Percentiles rank a stretch among this genome's conserved stretches.
Conservation (phyloP, 2,329 filamentous ascomycete genomes). For the Xylaria sp. region DNA sequence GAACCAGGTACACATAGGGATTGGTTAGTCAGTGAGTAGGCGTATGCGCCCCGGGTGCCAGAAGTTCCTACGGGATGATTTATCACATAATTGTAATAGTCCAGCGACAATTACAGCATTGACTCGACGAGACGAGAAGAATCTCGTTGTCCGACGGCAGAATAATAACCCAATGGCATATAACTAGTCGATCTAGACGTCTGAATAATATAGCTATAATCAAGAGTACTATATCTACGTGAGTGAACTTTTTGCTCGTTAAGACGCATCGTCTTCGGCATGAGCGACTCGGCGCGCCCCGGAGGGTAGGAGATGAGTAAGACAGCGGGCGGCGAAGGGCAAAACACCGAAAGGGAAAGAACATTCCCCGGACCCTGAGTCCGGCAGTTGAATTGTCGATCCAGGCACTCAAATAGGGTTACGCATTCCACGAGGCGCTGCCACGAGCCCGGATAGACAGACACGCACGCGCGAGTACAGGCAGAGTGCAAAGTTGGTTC, state of each 20-base stretch:
- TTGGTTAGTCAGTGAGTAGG: neutral
- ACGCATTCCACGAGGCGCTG: conserved; percentile 6
- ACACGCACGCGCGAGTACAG: neutral
- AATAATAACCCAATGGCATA: conserved; percentile 19
- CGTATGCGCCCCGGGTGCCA: conserved; percentile 35
- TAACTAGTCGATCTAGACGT: neutral
- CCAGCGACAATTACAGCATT: conserved; percentile 16
- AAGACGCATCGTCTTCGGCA: conserved; percentile 25
- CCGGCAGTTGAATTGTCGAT: conserved; percentile 30
- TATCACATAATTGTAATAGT: conserved; percentile 44
- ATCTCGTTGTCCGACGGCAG: conserved; percentile 18
- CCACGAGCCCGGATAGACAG: conserved; percentile 8
- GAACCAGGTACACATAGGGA: neutral
- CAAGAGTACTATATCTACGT: neutral
- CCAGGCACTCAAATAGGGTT: conserved; percentile 8
- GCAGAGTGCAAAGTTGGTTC: neutral
- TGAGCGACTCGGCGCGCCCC: conserved; percentile 31
- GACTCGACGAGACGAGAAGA: neutral
- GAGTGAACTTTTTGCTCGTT: conserved; percentile 2
- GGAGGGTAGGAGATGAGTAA: conserved; percentile 37
- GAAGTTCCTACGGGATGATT: conserved; percentile 28
- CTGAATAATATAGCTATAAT: conserved; percentile 9
- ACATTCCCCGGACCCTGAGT: conserved; percentile 32
- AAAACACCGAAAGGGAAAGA: conserved; percentile 34
- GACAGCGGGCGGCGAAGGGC: conserved; percentile 27